Percentiles rank a stretch among this genome's conserved stretches.
These are phyloP conservation scores for Cladosporium sphaerospermum DNA, from an alignment of 2,329 filamentous ascomycete genomes.

Conservation along the genomic window DNA sequence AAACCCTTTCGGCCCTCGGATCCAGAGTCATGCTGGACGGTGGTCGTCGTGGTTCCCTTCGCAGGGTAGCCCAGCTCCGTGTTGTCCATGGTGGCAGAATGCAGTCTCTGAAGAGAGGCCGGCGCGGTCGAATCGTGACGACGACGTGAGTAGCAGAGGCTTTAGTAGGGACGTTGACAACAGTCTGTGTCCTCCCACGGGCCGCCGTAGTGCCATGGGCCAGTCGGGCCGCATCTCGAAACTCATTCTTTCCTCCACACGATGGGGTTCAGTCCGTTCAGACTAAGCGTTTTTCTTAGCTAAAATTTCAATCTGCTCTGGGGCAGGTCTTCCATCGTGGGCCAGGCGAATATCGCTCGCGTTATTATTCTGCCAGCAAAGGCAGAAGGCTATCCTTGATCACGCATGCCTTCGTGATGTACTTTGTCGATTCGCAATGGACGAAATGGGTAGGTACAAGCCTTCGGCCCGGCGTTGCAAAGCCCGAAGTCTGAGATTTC, in stretches of 20 bases:
- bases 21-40: background rate
- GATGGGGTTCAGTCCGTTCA: background rate
- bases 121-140: background rate
- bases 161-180: constrained; percentile 3
- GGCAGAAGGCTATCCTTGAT: too few relatives aligned
- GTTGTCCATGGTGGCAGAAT: constrained; percentile 3
- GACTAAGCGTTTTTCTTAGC: too few relatives aligned
- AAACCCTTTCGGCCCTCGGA: background rate
- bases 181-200: constrained; percentile 4
- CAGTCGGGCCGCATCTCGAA: background rate
- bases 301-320: too few relatives aligned
- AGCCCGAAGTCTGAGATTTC: too few relatives aligned
- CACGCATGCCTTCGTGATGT: too few relatives aligned
- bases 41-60: constrained; percentile 2
- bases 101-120: background rate
- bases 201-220: constrained; percentile 5
- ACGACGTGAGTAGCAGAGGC: background rate
- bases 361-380: too few relatives aligned
- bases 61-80: constrained; percentile 2
- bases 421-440: too few relatives aligned
- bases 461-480: too few relatives aligned
- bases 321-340: too few relatives aligned
- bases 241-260: background rate
- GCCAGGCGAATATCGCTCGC: too few relatives aligned
- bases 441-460: too few relatives aligned